These are phyloP conservation scores for Adenanthera pavonina DNA, from an alignment of 306 rosid genomes.

Conservation along the genomic window DNA sequence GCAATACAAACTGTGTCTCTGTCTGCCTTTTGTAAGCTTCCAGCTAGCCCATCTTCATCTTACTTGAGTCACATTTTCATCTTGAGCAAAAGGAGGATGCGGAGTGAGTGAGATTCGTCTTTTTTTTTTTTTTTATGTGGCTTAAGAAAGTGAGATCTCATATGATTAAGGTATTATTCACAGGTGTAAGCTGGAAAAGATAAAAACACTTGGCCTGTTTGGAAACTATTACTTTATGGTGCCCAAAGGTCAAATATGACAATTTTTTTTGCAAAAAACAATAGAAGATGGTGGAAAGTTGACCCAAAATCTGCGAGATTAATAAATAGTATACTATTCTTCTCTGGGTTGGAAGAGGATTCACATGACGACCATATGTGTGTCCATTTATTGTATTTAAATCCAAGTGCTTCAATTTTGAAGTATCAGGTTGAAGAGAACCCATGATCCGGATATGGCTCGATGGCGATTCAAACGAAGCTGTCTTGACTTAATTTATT, in stretches of 20 bases:
- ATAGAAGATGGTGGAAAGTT: not conserved
- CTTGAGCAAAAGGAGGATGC: not conserved
- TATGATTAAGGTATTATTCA: slow-evolving; percentile 5
- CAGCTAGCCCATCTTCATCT: not conserved
- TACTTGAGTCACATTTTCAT: not conserved
- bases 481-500: slow-evolving; percentile 26
- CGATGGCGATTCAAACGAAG: slow-evolving; percentile 4
- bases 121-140: not conserved
- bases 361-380: slow-evolving; percentile 39
- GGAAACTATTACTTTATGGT: not conserved
- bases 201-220: not conserved
- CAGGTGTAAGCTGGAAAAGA: not conserved
- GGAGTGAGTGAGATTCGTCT: not conserved
- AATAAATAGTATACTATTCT: not conserved
- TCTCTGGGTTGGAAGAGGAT: slow-evolving; percentile 13
- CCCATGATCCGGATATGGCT: slow-evolving; percentile 9
- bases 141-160: slow-evolving; percentile 14
- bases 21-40: not conserved
- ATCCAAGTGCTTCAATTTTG: slow-evolving; percentile 27
- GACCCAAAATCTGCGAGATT: slow-evolving; percentile 8
- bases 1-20: not conserved
- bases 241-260: not conserved
- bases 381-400: slow-evolving; percentile 8
- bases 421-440: slow-evolving; percentile 9
- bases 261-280: not conserved